phyloP scores from a whole-genome alignment of 371 early-diverging fungal genomes.

The Mucor indicus region DNA sequence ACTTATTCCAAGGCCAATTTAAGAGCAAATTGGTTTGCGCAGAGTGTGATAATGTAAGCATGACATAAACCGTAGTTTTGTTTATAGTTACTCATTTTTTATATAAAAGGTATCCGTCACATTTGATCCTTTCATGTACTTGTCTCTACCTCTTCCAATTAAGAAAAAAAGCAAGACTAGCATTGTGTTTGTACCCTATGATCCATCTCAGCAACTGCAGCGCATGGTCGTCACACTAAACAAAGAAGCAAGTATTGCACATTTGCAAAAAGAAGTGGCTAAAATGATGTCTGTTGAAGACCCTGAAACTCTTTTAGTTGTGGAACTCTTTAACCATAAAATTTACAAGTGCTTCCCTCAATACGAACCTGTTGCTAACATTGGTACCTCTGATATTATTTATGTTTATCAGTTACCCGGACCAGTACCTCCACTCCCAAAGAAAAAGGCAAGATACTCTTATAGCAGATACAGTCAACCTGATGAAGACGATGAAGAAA shows the following conservation, averaged over 20 bases:
- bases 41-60: constrained; percentile 52
- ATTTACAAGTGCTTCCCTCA: constrained; percentile 67
- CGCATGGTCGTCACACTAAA: constrained; percentile 27
- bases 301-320: constrained; percentile 46
- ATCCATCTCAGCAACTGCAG: constrained; percentile 34
- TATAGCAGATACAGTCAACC: constrained; percentile 1
- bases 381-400: constrained; percentile 61
- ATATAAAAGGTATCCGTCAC: constrained; percentile 52
- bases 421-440: constrained; percentile 19
- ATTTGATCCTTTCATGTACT: constrained; percentile 73
- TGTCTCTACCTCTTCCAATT: constrained; percentile 64
- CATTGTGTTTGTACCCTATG: constrained; percentile 56
- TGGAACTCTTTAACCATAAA: constrained; percentile 60
- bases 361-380: constrained; percentile 57
- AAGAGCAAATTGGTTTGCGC: constrained; percentile 73
- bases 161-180: constrained; percentile 46
- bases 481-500: constrained; percentile 7
- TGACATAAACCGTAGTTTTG: not conserved
- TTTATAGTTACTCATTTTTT: not conserved
- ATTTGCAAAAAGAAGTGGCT: constrained; percentile 64
- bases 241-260: constrained; percentile 62
- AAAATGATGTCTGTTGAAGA: constrained; percentile 50
- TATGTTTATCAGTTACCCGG: constrained; percentile 66
- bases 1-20: constrained; percentile 83
- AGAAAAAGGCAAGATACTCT: constrained; percentile 7